These are phyloP conservation scores for Thymus quinquecostatus DNA, from an alignment of 257 asterid genomes.

Conservation along the genomic window DNA sequence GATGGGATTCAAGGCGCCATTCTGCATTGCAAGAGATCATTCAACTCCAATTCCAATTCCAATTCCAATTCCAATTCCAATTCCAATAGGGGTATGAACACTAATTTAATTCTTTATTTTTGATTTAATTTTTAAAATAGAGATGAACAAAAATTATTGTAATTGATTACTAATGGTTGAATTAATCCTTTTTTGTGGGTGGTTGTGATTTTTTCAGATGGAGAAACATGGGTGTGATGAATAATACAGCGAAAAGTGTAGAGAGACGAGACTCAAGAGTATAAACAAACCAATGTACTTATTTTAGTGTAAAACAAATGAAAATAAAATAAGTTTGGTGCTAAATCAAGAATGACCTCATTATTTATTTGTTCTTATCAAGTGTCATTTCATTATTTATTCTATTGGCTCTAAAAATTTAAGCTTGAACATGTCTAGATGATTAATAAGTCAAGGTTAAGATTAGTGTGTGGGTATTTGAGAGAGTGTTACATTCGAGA, in stretches of 20 bases:
- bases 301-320: no score
- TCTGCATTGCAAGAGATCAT: conserved; percentile 73
- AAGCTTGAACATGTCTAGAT: no score
- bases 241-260: conserved; percentile 22
- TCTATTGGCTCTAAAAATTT: no score
- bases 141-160: neutral
- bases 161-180: neutral
- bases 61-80: conserved; percentile 56
- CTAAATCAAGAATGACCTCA: no score
- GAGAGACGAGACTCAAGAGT: neutral
- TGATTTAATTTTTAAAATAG: no score
- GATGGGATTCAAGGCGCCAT: conserved; percentile 82
- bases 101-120: neutral
- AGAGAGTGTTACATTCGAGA: no score
- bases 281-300: neutral
- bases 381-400: no score
- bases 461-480: no score
- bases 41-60: conserved; percentile 59
- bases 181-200: neutral
- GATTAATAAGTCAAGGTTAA: no score
- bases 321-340: no score
- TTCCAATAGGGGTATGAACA: conserved; percentile 44
- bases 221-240: conserved; percentile 46
- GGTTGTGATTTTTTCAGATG: conserved; percentile 33
- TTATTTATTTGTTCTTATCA: no score